phyloP scores from a whole-genome alignment of 306 rosid species.

The Arachis stenosperma region DNA sequence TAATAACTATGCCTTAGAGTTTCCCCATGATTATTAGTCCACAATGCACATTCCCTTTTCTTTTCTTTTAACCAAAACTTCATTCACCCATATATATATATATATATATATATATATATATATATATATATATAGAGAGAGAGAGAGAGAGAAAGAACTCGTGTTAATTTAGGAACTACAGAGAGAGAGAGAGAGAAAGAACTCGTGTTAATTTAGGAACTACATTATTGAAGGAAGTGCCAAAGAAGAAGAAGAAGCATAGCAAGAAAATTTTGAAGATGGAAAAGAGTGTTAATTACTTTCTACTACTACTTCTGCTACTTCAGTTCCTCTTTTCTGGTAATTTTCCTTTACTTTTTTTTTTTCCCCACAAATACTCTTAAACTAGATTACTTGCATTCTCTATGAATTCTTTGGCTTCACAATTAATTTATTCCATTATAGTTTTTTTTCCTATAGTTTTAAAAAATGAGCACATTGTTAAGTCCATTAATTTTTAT shows the following conservation, averaged over 20 bases:
- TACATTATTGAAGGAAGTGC: slow-evolving; percentile 36
- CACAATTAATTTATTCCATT: slow-evolving; percentile 17
- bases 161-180: too few relatives aligned
- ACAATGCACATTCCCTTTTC: slow-evolving; percentile 20
- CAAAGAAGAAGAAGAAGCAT: slow-evolving; percentile 5
- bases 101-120: too few relatives aligned
- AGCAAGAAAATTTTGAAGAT: slow-evolving; percentile 36
- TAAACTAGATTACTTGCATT: too few relatives aligned
- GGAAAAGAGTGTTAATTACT: slow-evolving; percentile 41
- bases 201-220: slow-evolving; percentile 33
- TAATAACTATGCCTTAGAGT: too few relatives aligned
- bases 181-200: too few relatives aligned
- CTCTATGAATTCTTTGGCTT: neutral
- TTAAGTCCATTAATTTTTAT: slow-evolving; percentile 13
- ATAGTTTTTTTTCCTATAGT: neutral
- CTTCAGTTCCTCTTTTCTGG: slow-evolving; percentile 61
- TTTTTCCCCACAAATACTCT: neutral
- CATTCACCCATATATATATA: slow-evolving; percentile 34
- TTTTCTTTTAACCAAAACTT: slow-evolving; percentile 26
- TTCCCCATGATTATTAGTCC: slow-evolving; percentile 36
- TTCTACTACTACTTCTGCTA: slow-evolving; percentile 47
- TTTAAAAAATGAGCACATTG: slow-evolving; percentile 9
- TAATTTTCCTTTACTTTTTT: slow-evolving; percentile 49
- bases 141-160: too few relatives aligned
- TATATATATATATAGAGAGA: too few relatives aligned